Conservation (phyloP, 768 basidiomycete genomes). For the Trametes villosa region DNA sequence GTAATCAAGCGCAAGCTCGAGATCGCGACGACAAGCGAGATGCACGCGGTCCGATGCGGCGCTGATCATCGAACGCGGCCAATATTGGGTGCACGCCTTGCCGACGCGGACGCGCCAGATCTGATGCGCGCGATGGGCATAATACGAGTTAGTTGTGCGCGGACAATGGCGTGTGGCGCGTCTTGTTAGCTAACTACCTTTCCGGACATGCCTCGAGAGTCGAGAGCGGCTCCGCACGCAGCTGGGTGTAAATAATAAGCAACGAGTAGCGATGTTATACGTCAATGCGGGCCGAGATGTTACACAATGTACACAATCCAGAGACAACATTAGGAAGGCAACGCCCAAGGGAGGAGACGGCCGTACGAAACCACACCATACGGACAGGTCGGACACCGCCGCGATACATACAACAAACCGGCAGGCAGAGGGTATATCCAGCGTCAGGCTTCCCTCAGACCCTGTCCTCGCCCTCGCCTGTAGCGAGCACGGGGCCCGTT, state of each 20-base stretch:
- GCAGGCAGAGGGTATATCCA: background rate
- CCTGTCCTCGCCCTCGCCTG: background rate
- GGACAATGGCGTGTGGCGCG: too few species aligned
- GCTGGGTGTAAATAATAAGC: too few species aligned
- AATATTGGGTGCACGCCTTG: too few species aligned
- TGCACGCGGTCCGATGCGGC: slow-evolving; percentile 7
- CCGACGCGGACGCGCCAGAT: slow-evolving; percentile 1
- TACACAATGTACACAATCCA: slow-evolving; percentile 9
- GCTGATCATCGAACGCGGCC: background rate
- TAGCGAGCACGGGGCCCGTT: slow-evolving; percentile 7
- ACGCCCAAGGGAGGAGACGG: background rate
- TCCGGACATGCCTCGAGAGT: too few species aligned
- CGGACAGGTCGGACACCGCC: background rate
- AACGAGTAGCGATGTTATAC: background rate
- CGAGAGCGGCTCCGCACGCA: too few species aligned
- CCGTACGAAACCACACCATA: background rate
- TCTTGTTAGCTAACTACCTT: too few species aligned
- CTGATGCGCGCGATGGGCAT: slow-evolving; percentile 5
- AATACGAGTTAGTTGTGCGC: too few species aligned
- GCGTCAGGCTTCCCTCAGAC: background rate
- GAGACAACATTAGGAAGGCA: background rate
- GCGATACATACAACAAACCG: background rate
- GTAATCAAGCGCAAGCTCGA: slow-evolving; percentile 6
- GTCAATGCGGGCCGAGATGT: background rate
- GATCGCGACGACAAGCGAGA: slow-evolving; percentile 1